Percentiles rank a stretch among this genome's conserved stretches.
Conservation (phyloP, 1,284 basidiomycete genomes). For the Lignosus rhinocerotis region DNA sequence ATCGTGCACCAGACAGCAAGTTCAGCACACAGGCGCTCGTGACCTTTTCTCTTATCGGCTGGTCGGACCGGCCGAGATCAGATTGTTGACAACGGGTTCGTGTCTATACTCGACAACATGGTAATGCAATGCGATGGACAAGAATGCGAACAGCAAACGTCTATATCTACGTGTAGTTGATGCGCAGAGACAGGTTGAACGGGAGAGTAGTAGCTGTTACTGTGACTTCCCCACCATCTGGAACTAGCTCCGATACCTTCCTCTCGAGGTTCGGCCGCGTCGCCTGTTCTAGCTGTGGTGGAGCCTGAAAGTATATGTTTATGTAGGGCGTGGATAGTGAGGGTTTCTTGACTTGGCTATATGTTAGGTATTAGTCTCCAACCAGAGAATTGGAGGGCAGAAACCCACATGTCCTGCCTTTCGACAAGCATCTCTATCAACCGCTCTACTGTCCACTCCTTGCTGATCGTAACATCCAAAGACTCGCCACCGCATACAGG, state of each 20-base stretch:
- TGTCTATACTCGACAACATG: neutral
- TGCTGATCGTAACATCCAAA: slow-evolving; percentile 66
- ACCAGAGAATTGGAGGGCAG: neutral
- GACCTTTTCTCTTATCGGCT: neutral
- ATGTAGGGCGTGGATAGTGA: slow-evolving; percentile 71
- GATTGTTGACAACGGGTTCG: neutral
- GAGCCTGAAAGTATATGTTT: slow-evolving; percentile 91
- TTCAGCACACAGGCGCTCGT: neutral
- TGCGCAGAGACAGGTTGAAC: slow-evolving; percentile 76
- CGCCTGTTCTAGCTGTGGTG: slow-evolving; percentile 83
- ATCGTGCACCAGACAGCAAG: slow-evolving; percentile 8
- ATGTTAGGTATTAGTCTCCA: neutral
- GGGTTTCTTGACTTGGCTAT: slow-evolving; percentile 91
- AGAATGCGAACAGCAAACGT: neutral
- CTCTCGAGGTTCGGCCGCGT: slow-evolving; percentile 90
- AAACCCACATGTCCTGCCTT: slow-evolving; percentile 82
- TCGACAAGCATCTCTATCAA: slow-evolving; percentile 86
- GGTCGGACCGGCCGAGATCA: neutral
- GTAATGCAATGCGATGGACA: neutral
- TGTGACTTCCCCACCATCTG: slow-evolving; percentile 74
- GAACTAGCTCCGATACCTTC: slow-evolving; percentile 79
- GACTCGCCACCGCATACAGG: slow-evolving; percentile 96
- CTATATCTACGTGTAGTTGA: slow-evolving; percentile 53
- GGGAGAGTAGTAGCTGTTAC: slow-evolving; percentile 90
- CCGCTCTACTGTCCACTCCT: slow-evolving; percentile 78